Evolutionary conservation across 768 basidiomycete species (phyloP), one percentile per base, ranked within the genome.

Genomic region (Lentinula boryana): DNA sequence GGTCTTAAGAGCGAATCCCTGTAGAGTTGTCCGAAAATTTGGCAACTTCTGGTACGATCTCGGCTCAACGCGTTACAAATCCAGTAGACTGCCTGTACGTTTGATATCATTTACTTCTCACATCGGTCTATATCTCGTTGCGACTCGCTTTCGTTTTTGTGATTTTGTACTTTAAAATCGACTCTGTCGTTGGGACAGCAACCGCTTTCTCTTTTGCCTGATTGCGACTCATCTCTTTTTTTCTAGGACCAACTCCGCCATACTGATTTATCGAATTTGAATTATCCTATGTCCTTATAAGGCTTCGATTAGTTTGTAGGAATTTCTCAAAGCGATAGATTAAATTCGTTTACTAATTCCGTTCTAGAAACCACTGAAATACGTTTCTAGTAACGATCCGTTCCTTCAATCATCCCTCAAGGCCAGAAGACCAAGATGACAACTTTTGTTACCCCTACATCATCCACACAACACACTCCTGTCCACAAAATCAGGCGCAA

Each of bases 401-500:
- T 27, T 27, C 27, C 27, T 27, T 27, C 27, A 27, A 27, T 27
- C 27, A 27, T 27, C 27, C 27, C 27, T 27, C 27, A 27, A 27
- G 27, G 27, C 27, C 27, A 27, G 27, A 27, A 27, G 27, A 2
- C 27, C 27, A 3, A 15, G 7, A 56, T 56, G 55, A 38, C 59
- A 21, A 40, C 59, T 16, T 33, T 21, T 21, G n/a, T 44, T 7
- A 13, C 59, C 35, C 40, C 49, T 33, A 18, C 59, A 27, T 8
- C 50, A 9, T 21, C 27, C 18, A 15, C 27, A 8, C 15, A 21
- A 23, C 36, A 23, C 16, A 58, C 44, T 7, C 21, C 46, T n/a
- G 23, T 36, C 8, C 38, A 53, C 31, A 51, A 56, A 13, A 70
- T 84, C 65, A 80, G 72, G 67, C 82, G 87, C 59, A 87, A 87